Percentiles rank a stretch among this genome's conserved stretches.
Conservation (phyloP, 1,284 basidiomycete species). For the Gomphus sp. region DNA sequence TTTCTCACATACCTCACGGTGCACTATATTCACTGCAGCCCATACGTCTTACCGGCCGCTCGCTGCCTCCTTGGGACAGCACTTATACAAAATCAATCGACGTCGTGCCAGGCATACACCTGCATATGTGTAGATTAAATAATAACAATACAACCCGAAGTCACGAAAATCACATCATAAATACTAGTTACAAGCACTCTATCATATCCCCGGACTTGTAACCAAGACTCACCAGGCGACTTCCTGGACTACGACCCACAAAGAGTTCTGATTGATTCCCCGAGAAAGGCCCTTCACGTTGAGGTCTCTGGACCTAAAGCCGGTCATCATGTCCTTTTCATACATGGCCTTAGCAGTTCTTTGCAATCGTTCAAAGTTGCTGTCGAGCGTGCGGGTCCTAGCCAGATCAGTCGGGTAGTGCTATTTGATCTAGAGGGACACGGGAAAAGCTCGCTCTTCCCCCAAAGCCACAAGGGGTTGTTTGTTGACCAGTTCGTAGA, state of each 20-base stretch:
- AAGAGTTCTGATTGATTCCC: neutral
- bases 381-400: slow-evolving; percentile 7
- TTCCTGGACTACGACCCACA: neutral
- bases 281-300: neutral
- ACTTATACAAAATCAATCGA: too few relatives aligned
- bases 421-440: slow-evolving; percentile 15
- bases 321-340: slow-evolving; percentile 14
- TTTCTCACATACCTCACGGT: too few relatives aligned
- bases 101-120: too few relatives aligned
- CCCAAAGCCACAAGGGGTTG: neutral
- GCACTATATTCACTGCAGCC: too few relatives aligned
- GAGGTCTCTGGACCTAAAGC: slow-evolving; percentile 6
- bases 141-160: too few relatives aligned
- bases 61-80: too few relatives aligned
- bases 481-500: slow-evolving; percentile 11
- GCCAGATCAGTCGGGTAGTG: slow-evolving; percentile 9
- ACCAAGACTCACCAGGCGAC: neutral
- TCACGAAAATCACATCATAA: too few relatives aligned
- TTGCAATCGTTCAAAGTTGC: slow-evolving; percentile 11
- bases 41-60: too few relatives aligned
- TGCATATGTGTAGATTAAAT: too few relatives aligned
- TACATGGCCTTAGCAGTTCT: slow-evolving; percentile 17
- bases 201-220: too few relatives aligned
- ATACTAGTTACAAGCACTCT: too few relatives aligned
- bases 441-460: slow-evolving; percentile 11